A percentile compares a stretch with the other conserved stretches of the same genome.
Evolutionary conservation across 352 stramenopile genomes (phyloP).

Genomic region (Pythium folliculosum): DNA sequence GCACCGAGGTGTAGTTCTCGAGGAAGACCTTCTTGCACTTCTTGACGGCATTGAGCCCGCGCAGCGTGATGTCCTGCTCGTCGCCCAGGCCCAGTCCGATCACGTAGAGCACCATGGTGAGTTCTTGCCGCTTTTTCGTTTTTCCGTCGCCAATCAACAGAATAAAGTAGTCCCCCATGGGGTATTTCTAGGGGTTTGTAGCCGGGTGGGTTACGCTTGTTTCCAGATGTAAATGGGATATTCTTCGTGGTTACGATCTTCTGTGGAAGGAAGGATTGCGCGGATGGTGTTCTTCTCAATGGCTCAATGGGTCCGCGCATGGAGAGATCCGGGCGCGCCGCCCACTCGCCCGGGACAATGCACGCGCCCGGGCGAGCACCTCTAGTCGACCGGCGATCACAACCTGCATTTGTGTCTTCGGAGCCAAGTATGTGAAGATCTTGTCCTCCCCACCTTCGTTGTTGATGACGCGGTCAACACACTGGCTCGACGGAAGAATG

Average conservation of each 20-base stretch:
- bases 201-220: background rate
- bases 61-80: conserved; percentile 98
- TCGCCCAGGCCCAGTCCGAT: conserved; percentile 97
- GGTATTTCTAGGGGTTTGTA: conserved; percentile 2
- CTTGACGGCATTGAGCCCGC: conserved; percentile 95
- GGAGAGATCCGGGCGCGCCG: too few species aligned
- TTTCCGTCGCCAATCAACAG: conserved; percentile 26
- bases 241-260: background rate
- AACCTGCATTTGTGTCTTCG: too few species aligned
- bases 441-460: too few species aligned
- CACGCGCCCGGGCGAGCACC: too few species aligned
- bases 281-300: too few species aligned
- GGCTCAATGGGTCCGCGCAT: too few species aligned
- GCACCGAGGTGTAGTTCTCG: conserved; percentile 98
- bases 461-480: too few species aligned
- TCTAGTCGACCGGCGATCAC: too few species aligned
- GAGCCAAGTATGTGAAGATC: too few species aligned
- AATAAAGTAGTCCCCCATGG: conserved; percentile 2
- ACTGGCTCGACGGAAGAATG: too few species aligned
- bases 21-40: conserved; percentile 94
- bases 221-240: background rate
- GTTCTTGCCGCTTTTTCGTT: conserved; percentile 8
- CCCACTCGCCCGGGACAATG: too few species aligned
- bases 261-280: too few species aligned
- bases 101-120: conserved; percentile 93